phyloP scores from a whole-genome alignment of 1,284 basidiomycete species.

The Phellinidium pouzarii region DNA sequence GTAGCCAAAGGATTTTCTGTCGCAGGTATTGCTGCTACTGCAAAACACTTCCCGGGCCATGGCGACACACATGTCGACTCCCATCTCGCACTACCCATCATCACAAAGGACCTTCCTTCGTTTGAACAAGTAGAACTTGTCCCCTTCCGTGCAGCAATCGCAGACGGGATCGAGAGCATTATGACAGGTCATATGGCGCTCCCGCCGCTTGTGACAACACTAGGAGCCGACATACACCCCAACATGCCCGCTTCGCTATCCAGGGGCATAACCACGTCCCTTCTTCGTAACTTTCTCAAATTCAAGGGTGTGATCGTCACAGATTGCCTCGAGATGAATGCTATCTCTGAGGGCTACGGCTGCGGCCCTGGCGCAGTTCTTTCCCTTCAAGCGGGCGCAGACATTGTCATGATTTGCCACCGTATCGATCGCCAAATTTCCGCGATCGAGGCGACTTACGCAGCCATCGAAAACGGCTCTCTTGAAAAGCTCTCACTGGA shows the following conservation, averaged over 20 bases:
- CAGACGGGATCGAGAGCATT: constrained; percentile 40
- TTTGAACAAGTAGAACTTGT: constrained; percentile 45
- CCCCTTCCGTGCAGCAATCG: constrained; percentile 46
- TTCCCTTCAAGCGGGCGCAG: constrained; percentile 54
- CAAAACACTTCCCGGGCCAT: constrained; percentile 69
- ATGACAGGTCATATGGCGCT: constrained; percentile 72
- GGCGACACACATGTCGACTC: constrained; percentile 68
- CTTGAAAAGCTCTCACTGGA: constrained; percentile 35
- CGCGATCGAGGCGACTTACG: constrained; percentile 45
- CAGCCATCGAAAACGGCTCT: constrained; percentile 38
- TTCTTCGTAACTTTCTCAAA: constrained; percentile 42
- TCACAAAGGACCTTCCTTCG: constrained; percentile 40
- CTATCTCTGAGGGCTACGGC: constrained; percentile 47
- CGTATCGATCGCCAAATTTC: constrained; percentile 44
- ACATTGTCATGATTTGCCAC: constrained; percentile 68
- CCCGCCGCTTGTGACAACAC: constrained; percentile 28
- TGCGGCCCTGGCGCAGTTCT: constrained; percentile 42
- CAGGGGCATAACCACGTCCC: constrained; percentile 40
- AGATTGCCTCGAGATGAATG: constrained; percentile 68
- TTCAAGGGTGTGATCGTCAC: constrained; percentile 56
- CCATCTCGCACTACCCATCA: constrained; percentile 57
- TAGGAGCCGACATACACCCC: constrained; percentile 18
- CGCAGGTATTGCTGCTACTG: constrained; percentile 48
- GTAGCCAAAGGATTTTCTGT: constrained; percentile 42
- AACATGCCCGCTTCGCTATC: constrained; percentile 57